Evolutionary conservation across 2,329 filamentous ascomycete genomes (phyloP).

Genomic region (Trichoderma sp.): DNA sequence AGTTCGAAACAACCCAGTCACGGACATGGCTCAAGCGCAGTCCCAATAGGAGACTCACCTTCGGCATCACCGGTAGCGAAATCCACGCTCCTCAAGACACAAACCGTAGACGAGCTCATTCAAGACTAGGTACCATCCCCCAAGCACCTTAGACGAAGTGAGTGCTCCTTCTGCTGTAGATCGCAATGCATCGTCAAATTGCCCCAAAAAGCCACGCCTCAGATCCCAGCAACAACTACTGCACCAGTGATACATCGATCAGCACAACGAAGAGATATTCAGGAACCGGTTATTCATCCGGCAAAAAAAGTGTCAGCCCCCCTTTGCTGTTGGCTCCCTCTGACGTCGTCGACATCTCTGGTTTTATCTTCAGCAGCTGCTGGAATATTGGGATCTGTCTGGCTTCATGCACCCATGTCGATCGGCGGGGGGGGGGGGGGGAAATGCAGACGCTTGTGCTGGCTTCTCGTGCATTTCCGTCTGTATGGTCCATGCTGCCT

Average conservation of each 20-base stretch:
- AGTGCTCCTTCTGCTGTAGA: neutral
- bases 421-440: neutral
- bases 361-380: neutral
- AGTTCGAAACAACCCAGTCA: neutral
- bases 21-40: neutral
- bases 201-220: neutral
- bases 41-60: neutral
- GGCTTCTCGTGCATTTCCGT: neutral
- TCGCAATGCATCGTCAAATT: constrained; percentile 17
- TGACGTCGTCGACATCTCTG: neutral
- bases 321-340: constrained; percentile 5
- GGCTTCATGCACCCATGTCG: constrained; percentile 10
- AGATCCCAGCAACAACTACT: neutral
- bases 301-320: constrained; percentile 6
- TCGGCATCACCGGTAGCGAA: neutral
- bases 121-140: too few relatives aligned
- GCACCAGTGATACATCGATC: neutral
- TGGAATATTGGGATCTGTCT: constrained; percentile 3
- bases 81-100: neutral
- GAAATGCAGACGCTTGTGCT: neutral
- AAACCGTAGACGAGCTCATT: neutral
- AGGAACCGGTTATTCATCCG: constrained; percentile 17
- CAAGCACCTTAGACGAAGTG: neutral
- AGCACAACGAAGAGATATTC: constrained; percentile 15
- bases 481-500: neutral